Conservation (phyloP, 345 rosid species). For the Carallia pectinifolia region DNA sequence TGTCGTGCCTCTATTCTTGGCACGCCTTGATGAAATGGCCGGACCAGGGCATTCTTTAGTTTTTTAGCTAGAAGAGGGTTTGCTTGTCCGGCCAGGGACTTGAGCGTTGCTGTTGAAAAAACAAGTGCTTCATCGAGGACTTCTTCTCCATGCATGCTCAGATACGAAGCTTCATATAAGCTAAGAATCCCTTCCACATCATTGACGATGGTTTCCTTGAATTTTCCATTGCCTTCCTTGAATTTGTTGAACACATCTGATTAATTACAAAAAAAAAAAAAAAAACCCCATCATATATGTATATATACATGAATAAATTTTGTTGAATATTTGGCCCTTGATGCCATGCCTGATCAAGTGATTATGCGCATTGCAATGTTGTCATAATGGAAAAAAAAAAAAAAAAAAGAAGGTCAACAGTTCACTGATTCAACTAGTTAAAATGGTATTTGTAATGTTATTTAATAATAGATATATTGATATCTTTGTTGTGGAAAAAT, state of each 20-base stretch:
- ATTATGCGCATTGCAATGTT: no score
- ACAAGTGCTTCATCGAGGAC: background rate
- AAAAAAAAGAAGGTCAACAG: no score
- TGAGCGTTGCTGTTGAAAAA: background rate
- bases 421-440: no score
- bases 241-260: background rate
- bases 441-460: no score
- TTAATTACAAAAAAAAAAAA: no score
- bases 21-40: background rate
- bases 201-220: background rate
- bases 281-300: no score
- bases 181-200: constrained; percentile 1
- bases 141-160: background rate
- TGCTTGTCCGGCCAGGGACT: background rate
- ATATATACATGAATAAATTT: no score
- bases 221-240: background rate
- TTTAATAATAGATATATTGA: no score
- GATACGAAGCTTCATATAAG: background rate
- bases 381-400: no score
- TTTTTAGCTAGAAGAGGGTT: background rate
- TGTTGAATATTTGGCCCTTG: no score
- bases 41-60: background rate
- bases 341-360: no score
- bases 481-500: no score
- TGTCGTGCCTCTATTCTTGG: background rate